Base-by-base conservation (phyloP, 139 green algal genomes). In the Volvox reticuliferus region DNA sequence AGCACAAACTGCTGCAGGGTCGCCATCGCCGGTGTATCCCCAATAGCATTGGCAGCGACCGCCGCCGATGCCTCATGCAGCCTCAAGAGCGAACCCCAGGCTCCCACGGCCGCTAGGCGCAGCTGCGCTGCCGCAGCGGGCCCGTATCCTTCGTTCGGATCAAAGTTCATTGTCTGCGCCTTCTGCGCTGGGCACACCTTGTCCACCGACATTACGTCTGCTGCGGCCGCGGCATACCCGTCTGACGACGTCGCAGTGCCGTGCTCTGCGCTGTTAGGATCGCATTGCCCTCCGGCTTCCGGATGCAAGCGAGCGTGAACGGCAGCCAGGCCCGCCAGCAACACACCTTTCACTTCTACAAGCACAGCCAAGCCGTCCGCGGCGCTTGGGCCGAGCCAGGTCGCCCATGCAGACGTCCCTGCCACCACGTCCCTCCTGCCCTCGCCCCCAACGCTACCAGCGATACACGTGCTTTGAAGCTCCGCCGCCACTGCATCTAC, bases 401-500 rank as follows among this genome's bases (percentile, higher is more conserved):
- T 14, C 81, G n/a, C n/a, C n/a, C n/a, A 14, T 12, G n/a, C 84
- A 35, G 30, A 50, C 50, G 73, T 28, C 50, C 6, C 65, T 28
- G 12, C 24, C 67, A 32, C 28, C 62, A 24, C 44, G 44, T 9
- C 44, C 44, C 44, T 36, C 12, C 63, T 37, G 67, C 12, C 76
- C 5, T 2, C 68, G 71, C 71, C 71, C 21, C 71, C 71, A 30
- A 18, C 71, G 71, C 21, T 30, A 33, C 14, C 18, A 18, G 18
- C 21, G 65, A 16, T 24, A 73, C 71, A 30, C n/a, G 44, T 55
- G 5, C 9, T 55, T 55, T 9, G 44, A 55, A 90, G 69, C 50
- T 90, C 86, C n/a, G 30, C 73, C 24, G 86, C 86, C 30, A 76
- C 86, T 16, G 73, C 73, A 19, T 83, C 87, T 17, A 83, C 76